Conservation (phyloP, 1,139 yeast species). For the Candida albicans region DNA sequence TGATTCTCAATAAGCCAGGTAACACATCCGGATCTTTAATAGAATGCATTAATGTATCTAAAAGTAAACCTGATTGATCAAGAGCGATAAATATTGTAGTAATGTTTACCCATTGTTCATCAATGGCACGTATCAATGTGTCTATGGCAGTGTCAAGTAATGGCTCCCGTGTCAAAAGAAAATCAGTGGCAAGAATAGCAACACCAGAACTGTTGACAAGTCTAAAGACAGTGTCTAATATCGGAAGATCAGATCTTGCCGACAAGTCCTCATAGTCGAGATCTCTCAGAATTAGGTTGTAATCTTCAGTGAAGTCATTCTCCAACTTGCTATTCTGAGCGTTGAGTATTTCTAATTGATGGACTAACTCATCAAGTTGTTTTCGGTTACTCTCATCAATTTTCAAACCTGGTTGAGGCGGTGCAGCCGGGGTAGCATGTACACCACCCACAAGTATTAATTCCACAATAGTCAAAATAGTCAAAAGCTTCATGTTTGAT, state of each 20-base stretch:
- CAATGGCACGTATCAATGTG: slow-evolving; percentile 25
- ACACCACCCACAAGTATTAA: background rate
- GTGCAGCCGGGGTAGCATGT: background rate
- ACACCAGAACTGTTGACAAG: slow-evolving; percentile 24
- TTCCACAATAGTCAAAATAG: no score
- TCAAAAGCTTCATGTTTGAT: no score
- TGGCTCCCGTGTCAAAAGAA: slow-evolving; percentile 25
- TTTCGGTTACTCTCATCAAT: background rate
- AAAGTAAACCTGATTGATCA: slow-evolving; percentile 29
- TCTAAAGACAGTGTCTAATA: slow-evolving; percentile 25
- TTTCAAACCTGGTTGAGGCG: background rate
- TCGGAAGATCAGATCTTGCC: slow-evolving; percentile 19
- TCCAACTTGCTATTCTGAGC: background rate
- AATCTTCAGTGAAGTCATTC: background rate
- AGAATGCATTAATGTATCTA: slow-evolving; percentile 25
- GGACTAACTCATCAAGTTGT: background rate
- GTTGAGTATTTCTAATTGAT: background rate
- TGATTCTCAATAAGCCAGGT: slow-evolving; percentile 30
- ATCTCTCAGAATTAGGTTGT: background rate
- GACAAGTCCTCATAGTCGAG: background rate
- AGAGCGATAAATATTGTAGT: slow-evolving; percentile 28
- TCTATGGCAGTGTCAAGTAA: slow-evolving; percentile 25
- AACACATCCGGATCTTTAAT: slow-evolving; percentile 28
- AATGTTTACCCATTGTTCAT: slow-evolving; percentile 22
- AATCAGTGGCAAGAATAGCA: slow-evolving; percentile 26